Conservation (phyloP, 1,284 basidiomycete genomes). For the Malassezia psittaci region DNA sequence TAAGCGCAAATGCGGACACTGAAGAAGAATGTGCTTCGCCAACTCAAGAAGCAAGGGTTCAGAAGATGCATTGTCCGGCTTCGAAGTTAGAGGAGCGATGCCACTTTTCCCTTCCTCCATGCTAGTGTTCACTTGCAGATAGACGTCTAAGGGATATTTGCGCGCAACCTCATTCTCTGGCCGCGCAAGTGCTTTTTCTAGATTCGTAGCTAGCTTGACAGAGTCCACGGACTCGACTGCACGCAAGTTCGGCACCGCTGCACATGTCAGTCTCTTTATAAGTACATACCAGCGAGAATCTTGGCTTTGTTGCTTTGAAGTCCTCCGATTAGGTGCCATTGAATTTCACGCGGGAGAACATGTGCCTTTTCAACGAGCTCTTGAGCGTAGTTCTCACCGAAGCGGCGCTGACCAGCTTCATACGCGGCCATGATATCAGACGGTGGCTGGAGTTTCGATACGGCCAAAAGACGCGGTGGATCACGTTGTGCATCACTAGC, state of each 20-base stretch:
- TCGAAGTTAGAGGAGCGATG: slow-evolving; percentile 55
- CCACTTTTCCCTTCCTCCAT: slow-evolving; percentile 83
- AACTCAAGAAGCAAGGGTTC: slow-evolving; percentile 54
- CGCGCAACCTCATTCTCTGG: slow-evolving; percentile 47
- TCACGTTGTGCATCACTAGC: background rate
- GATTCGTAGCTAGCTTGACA: slow-evolving; percentile 65
- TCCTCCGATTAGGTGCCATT: slow-evolving; percentile 94
- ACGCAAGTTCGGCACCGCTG: slow-evolving; percentile 62
- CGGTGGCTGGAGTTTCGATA: slow-evolving; percentile 87
- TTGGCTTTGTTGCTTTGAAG: slow-evolving; percentile 94
- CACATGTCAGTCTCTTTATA: slow-evolving; percentile 55
- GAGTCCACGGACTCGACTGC: slow-evolving; percentile 85
- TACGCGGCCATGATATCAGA: slow-evolving; percentile 64
- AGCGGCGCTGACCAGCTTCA: slow-evolving; percentile 64
- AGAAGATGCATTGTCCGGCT: slow-evolving; percentile 23
- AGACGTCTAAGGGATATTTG: slow-evolving; percentile 59
- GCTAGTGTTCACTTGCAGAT: slow-evolving; percentile 89
- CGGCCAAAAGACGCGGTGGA: slow-evolving; percentile 62
- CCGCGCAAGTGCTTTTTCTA: slow-evolving; percentile 65
- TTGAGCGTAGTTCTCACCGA: slow-evolving; percentile 96
- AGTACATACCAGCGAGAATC: slow-evolving; percentile 63
- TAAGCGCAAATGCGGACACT: slow-evolving; percentile 66
- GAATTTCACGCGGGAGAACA: slow-evolving; percentile 43
- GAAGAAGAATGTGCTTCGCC: slow-evolving; percentile 61
- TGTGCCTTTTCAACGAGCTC: slow-evolving; percentile 68